These are phyloP conservation scores for Taiwanofungus camphoratus DNA, from an alignment of 1,284 basidiomycete genomes.

Conservation along the genomic window DNA sequence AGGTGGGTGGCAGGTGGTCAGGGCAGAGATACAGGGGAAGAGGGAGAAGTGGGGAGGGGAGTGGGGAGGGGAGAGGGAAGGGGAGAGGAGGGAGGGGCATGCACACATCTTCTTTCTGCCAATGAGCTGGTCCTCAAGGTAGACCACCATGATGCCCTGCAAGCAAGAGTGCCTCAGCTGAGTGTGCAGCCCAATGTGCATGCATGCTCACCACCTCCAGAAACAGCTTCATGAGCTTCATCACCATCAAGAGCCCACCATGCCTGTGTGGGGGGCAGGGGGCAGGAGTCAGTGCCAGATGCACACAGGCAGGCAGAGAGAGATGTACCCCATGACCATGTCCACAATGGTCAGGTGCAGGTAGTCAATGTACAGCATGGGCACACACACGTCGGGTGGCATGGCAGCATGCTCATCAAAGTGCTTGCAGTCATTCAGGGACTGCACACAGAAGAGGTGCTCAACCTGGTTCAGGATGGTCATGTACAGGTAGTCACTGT, in stretches of 20 bases:
- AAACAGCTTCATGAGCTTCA: constrained; percentile 94
- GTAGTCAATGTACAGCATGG: constrained; percentile 81
- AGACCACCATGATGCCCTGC: constrained; percentile 82
- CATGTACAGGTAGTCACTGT: constrained; percentile 87
- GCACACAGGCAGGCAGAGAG: not conserved
- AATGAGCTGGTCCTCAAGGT: constrained; percentile 89
- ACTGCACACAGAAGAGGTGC: constrained; percentile 80
- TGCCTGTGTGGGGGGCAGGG: constrained; percentile 44
- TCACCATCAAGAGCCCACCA: constrained; percentile 90
- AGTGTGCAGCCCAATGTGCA: not conserved
- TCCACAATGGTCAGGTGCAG: constrained; percentile 91
- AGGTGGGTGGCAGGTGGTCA: not conserved
- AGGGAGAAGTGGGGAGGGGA: too few relatives aligned
- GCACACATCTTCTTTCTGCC: constrained; percentile 77
- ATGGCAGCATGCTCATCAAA: constrained; percentile 78
- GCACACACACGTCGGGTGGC: constrained; percentile 55
- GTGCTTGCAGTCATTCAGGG: constrained; percentile 83
- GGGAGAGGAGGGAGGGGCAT: not conserved
- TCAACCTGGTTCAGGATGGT: constrained; percentile 93
- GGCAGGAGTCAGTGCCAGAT: not conserved
- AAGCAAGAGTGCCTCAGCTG: not conserved
- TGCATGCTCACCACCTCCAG: constrained; percentile 68
- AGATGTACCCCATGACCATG: constrained; percentile 82
- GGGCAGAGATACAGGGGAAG: too few relatives aligned
- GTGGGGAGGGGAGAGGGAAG: too few relatives aligned